Conservation (phyloP, 257 asterid genomes). For the Solanum okadae region DNA sequence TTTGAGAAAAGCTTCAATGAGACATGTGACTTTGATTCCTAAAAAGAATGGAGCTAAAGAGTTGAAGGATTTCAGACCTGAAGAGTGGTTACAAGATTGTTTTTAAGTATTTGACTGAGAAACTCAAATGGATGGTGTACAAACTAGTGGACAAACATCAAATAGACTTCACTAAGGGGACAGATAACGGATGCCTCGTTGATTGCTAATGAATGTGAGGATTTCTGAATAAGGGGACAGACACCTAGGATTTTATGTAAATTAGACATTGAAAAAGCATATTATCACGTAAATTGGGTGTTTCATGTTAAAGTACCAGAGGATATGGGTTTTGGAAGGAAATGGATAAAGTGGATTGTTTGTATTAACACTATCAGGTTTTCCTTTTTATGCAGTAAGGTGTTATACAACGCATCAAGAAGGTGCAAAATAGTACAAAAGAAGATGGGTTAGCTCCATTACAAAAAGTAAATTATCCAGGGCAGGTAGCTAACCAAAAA, state of each 20-base stretch:
- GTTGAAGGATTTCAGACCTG: neutral
- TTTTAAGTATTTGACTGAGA: neutral
- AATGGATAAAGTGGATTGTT: neutral
- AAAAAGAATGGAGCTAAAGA: neutral
- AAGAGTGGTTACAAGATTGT: neutral
- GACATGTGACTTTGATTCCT: neutral
- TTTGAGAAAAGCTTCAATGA: neutral
- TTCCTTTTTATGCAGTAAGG: neutral
- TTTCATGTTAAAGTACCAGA: neutral
- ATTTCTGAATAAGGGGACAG: neutral
- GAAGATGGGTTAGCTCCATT: neutral
- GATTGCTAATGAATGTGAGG: neutral
- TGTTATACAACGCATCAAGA: neutral
- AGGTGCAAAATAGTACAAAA: neutral
- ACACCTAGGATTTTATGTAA: neutral
- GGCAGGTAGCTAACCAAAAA: neutral
- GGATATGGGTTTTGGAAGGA: neutral
- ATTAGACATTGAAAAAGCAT: neutral
- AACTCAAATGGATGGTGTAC: neutral
- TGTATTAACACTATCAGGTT: neutral
- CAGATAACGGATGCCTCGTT: neutral
- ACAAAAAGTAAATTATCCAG: neutral
- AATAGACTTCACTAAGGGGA: neutral
- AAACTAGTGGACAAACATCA: neutral
- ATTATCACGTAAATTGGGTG: neutral